Base-by-base conservation (phyloP, 2,329 filamentous ascomycete genomes). In the Scopulariopsis brevicaulis region DNA sequence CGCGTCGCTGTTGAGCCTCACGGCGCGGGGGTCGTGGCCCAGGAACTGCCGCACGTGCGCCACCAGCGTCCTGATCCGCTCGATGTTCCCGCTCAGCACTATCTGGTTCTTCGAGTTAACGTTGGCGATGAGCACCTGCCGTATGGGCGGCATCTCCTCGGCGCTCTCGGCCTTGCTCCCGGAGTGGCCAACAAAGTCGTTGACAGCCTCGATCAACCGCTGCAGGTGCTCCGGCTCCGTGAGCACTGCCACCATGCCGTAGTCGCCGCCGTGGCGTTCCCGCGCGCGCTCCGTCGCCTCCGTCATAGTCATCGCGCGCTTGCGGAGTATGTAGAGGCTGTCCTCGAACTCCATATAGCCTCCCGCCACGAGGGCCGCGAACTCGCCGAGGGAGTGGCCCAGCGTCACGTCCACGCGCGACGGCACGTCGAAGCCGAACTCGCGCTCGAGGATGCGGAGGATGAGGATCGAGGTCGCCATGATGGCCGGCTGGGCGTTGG, bases 91-190 rank as follows among this genome's bases (percentile, higher is more conserved):
- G 67, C 89, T 94, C 56, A 97, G 77, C 56, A 96, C 93, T 65
- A 97, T 96, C 74, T 97, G 93, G 69, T 96, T 96, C 74, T 91
- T 94, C 70, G 86, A 90, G 74, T 97, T 97, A 73, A 96, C 85
- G 71, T 97, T 96, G 60, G 91, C 93, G 64, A 97, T 91, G 63
- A 87, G 77, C 55, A 96, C 92, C 71, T 96, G 89, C 67, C 94
- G 83, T 58, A 95, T 90, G 3, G 90, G 83, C 20, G 89, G 87
- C 34, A 85, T 73, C 63, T 88, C 80, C 62, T 84, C 77, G 60
- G 82, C 85, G 60, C 82, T 85, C 68, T 91, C 87, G 57, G 81
- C 80, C 66, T 86, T 87, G 60, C 79, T 78, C 40, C 54, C 55
- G 32, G 48, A 20, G 63, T 88, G 82, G 18, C 85, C 86, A 18